phyloP scores from a whole-genome alignment of 495 filamentous ascomycete species.

The Choiromyces venosus region DNA sequence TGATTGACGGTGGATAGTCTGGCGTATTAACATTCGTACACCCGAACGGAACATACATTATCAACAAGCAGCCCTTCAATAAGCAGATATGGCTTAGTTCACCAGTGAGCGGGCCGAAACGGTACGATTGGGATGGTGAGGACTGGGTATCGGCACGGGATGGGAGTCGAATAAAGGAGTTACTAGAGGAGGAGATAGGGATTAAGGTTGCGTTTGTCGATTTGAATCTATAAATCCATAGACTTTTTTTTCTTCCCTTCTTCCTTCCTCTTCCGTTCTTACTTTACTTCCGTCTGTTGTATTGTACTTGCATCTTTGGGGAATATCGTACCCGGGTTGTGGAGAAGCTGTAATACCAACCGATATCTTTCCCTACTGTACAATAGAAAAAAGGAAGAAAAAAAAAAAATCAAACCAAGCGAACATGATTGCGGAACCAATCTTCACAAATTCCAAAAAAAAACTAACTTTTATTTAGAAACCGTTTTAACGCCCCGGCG shows the following conservation, averaged over 20 bases:
- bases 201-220: slow-evolving; percentile 41
- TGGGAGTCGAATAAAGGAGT: slow-evolving; percentile 62
- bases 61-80: slow-evolving; percentile 98
- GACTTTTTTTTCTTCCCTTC: background rate
- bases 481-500: background rate
- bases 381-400: no score
- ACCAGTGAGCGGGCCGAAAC: slow-evolving; percentile 84
- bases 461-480: background rate
- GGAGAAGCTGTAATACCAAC: background rate
- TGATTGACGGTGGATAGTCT: slow-evolving; percentile 39
- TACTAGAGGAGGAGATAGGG: slow-evolving; percentile 66
- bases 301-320: background rate
- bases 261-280: background rate
- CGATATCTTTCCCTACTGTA: background rate
- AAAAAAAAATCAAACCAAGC: background rate
- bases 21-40: slow-evolving; percentile 75
- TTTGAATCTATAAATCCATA: background rate
- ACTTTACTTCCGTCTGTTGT: background rate
- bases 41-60: slow-evolving; percentile 69
- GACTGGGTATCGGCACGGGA: slow-evolving; percentile 87
- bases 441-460: background rate
- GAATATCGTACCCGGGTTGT: background rate
- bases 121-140: slow-evolving; percentile 74
- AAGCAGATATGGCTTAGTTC: slow-evolving; percentile 97
- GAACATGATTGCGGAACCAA: background rate